Evolutionary conservation across 768 basidiomycete species (phyloP), one percentile per base, ranked within the genome.

Genomic region (Mycena filopes): DNA sequence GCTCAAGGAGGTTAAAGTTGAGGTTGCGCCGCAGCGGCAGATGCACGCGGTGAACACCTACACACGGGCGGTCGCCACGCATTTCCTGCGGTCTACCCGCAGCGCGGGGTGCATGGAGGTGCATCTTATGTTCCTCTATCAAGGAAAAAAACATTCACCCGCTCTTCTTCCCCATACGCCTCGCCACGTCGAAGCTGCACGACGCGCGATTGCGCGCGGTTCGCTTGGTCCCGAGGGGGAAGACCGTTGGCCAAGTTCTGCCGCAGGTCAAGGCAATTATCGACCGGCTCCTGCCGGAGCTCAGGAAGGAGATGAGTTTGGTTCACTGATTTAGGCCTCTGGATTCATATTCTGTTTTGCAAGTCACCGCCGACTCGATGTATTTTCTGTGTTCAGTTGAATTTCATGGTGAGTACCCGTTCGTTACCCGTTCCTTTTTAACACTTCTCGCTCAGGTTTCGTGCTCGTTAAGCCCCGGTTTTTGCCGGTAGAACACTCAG

Each of bases 241-340:
- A 26, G 53, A 55, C 53, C 5, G 53, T 55, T 54, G 51, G 33
- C 20, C 51, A 54, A 25, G 51, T 54, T 13, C 51, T 54, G 33
- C 51, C 51, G 11, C 21, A 54, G 33, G 51, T 54, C 51, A 54
- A 54, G 7, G 51, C 51, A 25, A 26, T 54, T 54, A 11, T 54
- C 7, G 51, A 38, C 4, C 33, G 11, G 6, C n/a, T 54, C 21
- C 33, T 54, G 12, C 51, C 51, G 38, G 51, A 54, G 38, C 51
- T 54, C 11, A 21, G 40, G 20, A 18, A 36, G 51, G 51, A 40
- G 11, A 54, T 54, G 51, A 54, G 51, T 26, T 15, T 54, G 12
- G 23, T 54, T 40, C 33, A 54, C 38, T 54, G 20, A 40, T n/a
- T n/a, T n/a, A n/a, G n/a, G n/a, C n/a, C n/a, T n/a, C n/a, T n/a